These are phyloP conservation scores for Fusarium compactum DNA, from an alignment of 2,329 filamentous ascomycete genomes.

Conservation along the genomic window DNA sequence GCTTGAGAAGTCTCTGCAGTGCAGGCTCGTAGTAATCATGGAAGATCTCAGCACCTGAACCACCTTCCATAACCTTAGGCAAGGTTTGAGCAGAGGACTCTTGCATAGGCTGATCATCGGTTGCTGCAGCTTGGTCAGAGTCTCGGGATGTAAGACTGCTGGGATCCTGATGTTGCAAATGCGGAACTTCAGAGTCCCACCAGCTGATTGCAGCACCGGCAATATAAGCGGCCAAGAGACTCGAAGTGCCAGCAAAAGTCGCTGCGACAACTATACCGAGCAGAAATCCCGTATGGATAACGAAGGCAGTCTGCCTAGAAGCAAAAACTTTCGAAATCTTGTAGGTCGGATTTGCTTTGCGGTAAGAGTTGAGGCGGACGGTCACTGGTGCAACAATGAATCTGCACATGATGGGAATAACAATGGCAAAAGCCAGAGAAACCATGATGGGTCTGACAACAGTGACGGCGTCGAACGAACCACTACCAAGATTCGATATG, in stretches of 20 bases:
- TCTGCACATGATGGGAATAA: slow-evolving; percentile 61
- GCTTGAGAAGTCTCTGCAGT: slow-evolving; percentile 68
- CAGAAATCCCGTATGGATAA: slow-evolving; percentile 63
- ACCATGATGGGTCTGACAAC: slow-evolving; percentile 61
- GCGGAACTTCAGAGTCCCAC: slow-evolving; percentile 62
- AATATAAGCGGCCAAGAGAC: slow-evolving; percentile 72
- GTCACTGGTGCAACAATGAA: slow-evolving; percentile 59
- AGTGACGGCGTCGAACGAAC: slow-evolving; percentile 48
- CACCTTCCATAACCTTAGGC: neutral
- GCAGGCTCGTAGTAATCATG: slow-evolving; percentile 51
- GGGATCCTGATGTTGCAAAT: slow-evolving; percentile 3
- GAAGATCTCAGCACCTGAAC: slow-evolving; percentile 28
- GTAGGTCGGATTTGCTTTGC: slow-evolving; percentile 41
- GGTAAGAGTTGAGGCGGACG: slow-evolving; percentile 49
- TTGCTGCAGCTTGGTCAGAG: neutral
- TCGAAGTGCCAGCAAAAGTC: slow-evolving; percentile 72
- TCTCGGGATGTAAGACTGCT: neutral
- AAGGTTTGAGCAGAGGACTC: neutral
- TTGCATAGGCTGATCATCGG: neutral
- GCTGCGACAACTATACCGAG: slow-evolving; percentile 62
- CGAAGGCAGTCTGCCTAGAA: slow-evolving; percentile 54
- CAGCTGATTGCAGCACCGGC: slow-evolving; percentile 70
- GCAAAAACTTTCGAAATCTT: slow-evolving; percentile 45
- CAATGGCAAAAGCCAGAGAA: slow-evolving; percentile 63
- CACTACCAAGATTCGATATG: slow-evolving; percentile 71